Conservation (phyloP, 257 asterid genomes). For the Jasminum sambac region DNA sequence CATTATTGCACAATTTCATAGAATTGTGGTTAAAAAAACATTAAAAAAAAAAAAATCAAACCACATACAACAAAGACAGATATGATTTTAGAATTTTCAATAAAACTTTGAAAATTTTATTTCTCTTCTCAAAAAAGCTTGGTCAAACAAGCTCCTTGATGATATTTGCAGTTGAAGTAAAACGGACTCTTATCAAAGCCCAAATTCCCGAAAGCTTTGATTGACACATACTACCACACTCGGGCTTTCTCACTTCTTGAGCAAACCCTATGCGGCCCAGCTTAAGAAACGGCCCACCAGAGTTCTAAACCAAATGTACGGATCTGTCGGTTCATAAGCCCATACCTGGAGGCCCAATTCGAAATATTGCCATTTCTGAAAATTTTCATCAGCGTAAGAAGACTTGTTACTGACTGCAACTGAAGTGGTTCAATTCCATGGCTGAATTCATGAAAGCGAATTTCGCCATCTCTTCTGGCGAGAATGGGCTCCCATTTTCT, state of each 20-base stretch:
- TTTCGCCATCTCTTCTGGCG: slow-evolving; percentile 67
- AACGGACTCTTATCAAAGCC: background rate
- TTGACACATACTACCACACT: background rate
- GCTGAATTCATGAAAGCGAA: slow-evolving; percentile 76
- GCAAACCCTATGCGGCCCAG: background rate
- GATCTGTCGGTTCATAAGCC: background rate
- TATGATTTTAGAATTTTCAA: too few species aligned
- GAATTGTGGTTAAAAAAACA: too few species aligned
- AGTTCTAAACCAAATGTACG: background rate
- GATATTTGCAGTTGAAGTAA: too few species aligned
- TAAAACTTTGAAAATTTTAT: too few species aligned
- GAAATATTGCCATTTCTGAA: too few species aligned
- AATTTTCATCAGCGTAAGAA: background rate
- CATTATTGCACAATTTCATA: too few species aligned
- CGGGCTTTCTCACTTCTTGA: background rate
- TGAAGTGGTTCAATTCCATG: slow-evolving; percentile 74
- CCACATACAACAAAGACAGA: too few species aligned
- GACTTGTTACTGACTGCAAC: slow-evolving; percentile 43
- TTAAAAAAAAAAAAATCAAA: too few species aligned
- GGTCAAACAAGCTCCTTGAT: too few species aligned
- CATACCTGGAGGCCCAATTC: background rate
- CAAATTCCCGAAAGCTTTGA: background rate
- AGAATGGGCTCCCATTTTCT: slow-evolving; percentile 48
- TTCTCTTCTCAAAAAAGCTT: too few species aligned
- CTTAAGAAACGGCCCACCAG: background rate